phyloP scores from a whole-genome alignment of 257 asterid genomes.

The Echites panduratus region DNA sequence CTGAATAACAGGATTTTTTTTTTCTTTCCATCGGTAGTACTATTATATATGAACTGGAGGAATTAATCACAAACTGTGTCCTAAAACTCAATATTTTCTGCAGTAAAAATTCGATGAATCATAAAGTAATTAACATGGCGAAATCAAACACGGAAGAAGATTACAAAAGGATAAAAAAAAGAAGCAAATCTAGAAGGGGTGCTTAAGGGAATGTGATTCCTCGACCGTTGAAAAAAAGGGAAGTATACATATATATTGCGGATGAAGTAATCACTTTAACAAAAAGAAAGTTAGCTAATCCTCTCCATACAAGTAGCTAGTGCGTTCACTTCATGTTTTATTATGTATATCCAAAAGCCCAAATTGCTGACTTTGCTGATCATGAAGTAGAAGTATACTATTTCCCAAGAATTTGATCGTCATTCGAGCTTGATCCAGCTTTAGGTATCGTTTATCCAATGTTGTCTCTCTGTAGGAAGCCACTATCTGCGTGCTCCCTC shows the following conservation, averaged over 20 bases:
- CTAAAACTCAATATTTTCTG: too few species aligned
- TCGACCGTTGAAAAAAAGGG: neutral
- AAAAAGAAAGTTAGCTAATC: neutral
- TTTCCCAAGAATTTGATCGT: neutral
- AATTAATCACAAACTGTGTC: too few species aligned
- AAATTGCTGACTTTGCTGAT: constrained; percentile 24
- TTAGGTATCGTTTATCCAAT: neutral
- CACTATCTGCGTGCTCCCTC: constrained; percentile 7
- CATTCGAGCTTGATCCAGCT: neutral
- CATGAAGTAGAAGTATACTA: too few species aligned
- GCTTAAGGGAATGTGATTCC: constrained; percentile 6
- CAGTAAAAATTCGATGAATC: too few species aligned
- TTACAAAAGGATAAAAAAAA: neutral
- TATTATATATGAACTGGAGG: too few species aligned
- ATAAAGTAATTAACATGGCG: neutral
- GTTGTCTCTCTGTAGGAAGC: constrained; percentile 16
- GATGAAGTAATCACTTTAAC: neutral
- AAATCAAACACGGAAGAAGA: neutral
- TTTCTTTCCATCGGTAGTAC: too few species aligned
- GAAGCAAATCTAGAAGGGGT: constrained; percentile 7
- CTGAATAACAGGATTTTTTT: too few species aligned
- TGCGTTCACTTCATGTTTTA: too few species aligned
- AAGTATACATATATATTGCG: neutral
- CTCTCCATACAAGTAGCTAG: neutral
- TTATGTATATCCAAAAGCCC: constrained; percentile 32